Evolutionary conservation across 177 flowering plant species (phyloP), one percentile per base, ranked within the genome.

Genomic region (Telopea speciosissima): DNA sequence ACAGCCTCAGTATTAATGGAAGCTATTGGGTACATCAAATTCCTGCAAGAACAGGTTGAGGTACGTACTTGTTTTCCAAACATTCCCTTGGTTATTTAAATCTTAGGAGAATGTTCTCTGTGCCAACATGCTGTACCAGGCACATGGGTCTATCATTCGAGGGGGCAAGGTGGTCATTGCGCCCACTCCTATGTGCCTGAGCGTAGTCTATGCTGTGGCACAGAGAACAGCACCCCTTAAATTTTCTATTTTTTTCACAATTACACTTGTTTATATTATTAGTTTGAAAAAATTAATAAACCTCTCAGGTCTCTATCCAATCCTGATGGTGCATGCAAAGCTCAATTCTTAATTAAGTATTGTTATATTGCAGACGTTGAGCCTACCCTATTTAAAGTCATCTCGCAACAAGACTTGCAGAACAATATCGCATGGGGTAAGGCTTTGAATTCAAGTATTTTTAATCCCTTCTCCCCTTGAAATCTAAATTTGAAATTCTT

Each of bases 1-100:
- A 93, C 97, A 49, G 98, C 98, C 62, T 93, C 98, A 8, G 98
- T 93, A 64, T 84, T 93, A 61, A 87, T 87, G 91, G 98, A 93
- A 79, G 97, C 98, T 66, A 89, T 87, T 61, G 97, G 96, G 24
- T 93, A 90, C 82, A 93, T 93, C 78, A 93, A 91, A 85, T 93
- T 93, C 82, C 96, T 91, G 63, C 98, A 91, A 63, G 88, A 79
- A 75, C 97, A 91, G 70, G 88, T 93, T 63, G 95, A 93, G 98
- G 98, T 93, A 82, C 61, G 98, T 93, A 82, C 61, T 19, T 82
- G 74, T 31, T 69, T 62, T 68, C 45, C 22, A 1, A 67, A 63
- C 3, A 17, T 54, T 33, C n/a, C 2, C 26, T 22, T 9, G 2
- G 1, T 25, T n/a, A n/a, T n/a, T n/a, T n/a, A n/a, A n/a, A n/a